These are phyloP conservation scores for Moniliella sp. DNA, from an alignment of 1,284 basidiomycete genomes.

Conservation along the genomic window DNA sequence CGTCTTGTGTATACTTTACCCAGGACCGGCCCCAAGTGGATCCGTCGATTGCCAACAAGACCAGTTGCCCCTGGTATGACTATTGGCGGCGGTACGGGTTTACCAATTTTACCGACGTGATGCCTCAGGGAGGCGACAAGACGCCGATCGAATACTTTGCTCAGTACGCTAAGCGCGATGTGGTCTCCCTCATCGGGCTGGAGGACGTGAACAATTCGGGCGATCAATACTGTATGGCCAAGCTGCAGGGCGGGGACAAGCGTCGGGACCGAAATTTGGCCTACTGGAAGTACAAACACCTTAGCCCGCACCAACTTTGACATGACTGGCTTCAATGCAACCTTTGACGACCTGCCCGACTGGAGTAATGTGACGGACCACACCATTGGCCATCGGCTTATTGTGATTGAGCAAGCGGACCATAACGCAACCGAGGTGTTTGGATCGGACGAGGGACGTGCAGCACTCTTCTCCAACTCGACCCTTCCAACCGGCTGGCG, in stretches of 20 bases:
- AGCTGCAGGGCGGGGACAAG: constrained; percentile 7
- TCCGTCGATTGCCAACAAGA: constrained; percentile 5
- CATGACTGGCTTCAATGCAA: constrained; percentile 4
- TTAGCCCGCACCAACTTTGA: constrained; percentile 17
- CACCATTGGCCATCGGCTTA: constrained; percentile 9
- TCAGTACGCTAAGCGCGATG: constrained; percentile 12
- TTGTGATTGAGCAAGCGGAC: constrained; percentile 14
- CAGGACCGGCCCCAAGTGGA: constrained; percentile 11
- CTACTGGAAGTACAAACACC: constrained; percentile 23
- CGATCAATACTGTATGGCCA: constrained; percentile 20
- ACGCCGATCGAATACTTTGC: constrained; percentile 6
- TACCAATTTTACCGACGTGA: constrained; percentile 4
- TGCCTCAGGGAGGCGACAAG: constrained; percentile 1
- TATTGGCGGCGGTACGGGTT: constrained; percentile 20
- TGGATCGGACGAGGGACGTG: neutral
- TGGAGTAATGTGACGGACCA: constrained; percentile 12
- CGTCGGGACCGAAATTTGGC: constrained; percentile 9
- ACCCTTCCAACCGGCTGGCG: neutral
- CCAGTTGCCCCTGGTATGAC: constrained; percentile 9
- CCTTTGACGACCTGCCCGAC: constrained; percentile 7
- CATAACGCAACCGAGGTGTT: constrained; percentile 20
- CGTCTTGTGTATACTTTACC: constrained; percentile 18
- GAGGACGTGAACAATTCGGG: constrained; percentile 7
- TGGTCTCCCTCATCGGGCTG: constrained; percentile 12
- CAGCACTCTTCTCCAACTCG: neutral